Conservation (phyloP, 179 eudicot genomes). For the Gypsophila paniculata region DNA sequence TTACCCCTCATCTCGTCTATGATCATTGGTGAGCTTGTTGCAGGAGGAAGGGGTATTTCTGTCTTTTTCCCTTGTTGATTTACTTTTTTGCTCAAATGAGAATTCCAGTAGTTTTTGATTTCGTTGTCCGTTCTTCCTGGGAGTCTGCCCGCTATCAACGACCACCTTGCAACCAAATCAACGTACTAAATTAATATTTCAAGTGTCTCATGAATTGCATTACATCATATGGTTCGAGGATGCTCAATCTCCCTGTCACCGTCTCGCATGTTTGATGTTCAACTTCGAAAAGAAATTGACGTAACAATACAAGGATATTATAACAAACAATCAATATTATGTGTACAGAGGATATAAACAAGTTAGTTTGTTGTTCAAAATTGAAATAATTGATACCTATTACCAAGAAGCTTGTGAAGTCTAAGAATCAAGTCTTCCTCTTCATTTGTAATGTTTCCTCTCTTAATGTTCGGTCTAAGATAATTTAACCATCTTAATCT, state of each 20-base stretch:
- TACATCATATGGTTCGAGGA: too few species aligned
- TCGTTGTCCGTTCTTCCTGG: conserved; percentile 78
- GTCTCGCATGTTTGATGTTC: background rate
- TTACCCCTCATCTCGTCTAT: background rate
- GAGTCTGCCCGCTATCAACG: conserved; percentile 64
- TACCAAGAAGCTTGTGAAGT: conserved; percentile 46
- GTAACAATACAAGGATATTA: background rate
- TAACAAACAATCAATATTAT: background rate
- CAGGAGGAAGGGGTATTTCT: conserved; percentile 9
- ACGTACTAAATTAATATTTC: background rate
- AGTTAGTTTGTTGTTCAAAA: background rate
- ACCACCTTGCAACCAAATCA: conserved; percentile 44
- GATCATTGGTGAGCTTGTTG: background rate
- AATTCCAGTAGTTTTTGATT: conserved; percentile 74
- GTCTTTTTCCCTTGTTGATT: conserved; percentile 15
- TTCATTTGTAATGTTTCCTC: conserved; percentile 37
- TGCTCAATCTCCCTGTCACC: background rate
- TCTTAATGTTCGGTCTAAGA: conserved; percentile 37
- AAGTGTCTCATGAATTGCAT: too few species aligned
- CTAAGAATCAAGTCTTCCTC: conserved; percentile 40
- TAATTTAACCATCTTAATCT: conserved; percentile 44
- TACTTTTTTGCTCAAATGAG: conserved; percentile 70
- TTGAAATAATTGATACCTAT: conserved; percentile 23
- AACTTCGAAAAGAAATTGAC: too few species aligned
- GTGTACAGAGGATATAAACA: background rate